phyloP scores from a whole-genome alignment of 805 yeast genomes.

The Schwanniomyces polymorphus region DNA sequence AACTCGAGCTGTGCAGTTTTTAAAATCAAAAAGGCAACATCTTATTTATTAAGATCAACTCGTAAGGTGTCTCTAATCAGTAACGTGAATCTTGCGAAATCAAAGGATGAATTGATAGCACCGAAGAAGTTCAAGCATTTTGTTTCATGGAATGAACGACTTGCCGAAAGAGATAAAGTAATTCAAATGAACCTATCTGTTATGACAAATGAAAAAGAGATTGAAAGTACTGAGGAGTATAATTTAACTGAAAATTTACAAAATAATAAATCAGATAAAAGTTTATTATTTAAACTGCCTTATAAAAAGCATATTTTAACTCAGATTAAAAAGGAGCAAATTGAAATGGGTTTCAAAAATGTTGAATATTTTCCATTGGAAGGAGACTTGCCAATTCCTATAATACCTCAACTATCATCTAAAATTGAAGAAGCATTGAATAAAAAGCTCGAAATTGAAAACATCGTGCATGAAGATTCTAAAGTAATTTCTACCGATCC shows the following conservation, averaged over 20 bases:
- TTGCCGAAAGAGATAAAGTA: conserved; percentile 27
- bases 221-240: not conserved
- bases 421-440: conserved; percentile 12
- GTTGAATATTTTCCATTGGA: not conserved
- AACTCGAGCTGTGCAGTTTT: conserved; percentile 52
- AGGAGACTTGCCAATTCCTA: conserved; percentile 17
- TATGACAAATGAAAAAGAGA: conserved; percentile 12
- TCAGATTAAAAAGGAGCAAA: conserved; percentile 8
- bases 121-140: conserved; percentile 30
- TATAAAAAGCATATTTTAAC: conserved; percentile 22
- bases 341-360: conserved; percentile 1
- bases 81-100: conserved; percentile 32
- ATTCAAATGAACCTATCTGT: conserved; percentile 20
- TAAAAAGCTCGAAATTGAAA: conserved; percentile 1
- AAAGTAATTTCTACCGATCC: not conserved
- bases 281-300: conserved; percentile 19
- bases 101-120: conserved; percentile 38
- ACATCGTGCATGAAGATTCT: not conserved
- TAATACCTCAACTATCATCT: conserved; percentile 23
- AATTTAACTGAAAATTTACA: conserved; percentile 4
- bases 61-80: conserved; percentile 48
- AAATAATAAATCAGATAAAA: conserved; percentile 1
- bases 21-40: conserved; percentile 62
- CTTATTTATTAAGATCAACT: conserved; percentile 58
- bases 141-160: conserved; percentile 37